These are phyloP conservation scores for Alternaria arborescens DNA, from an alignment of 2,329 filamentous ascomycete genomes.

Conservation along the genomic window DNA sequence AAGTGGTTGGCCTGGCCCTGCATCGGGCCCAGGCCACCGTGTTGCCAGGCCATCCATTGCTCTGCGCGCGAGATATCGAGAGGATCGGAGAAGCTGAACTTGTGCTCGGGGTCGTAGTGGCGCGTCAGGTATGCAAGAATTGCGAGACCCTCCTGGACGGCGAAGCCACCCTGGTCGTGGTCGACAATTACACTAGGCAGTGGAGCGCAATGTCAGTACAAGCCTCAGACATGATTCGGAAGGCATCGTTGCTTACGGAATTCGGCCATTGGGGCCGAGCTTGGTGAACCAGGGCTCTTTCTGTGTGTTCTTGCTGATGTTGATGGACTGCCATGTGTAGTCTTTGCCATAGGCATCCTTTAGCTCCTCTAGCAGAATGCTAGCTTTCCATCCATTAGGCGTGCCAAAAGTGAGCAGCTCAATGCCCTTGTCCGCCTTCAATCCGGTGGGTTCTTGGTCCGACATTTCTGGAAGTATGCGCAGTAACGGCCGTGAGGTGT, in stretches of 20 bases:
- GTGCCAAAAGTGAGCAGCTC: slow-evolving; percentile 68
- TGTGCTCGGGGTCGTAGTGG: slow-evolving; percentile 58
- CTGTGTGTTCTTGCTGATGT: slow-evolving; percentile 68
- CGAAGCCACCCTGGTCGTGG: slow-evolving; percentile 67
- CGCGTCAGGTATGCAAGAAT: slow-evolving; percentile 57
- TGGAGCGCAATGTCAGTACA: not conserved
- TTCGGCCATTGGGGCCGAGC: slow-evolving; percentile 70
- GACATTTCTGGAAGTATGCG: slow-evolving; percentile 37
- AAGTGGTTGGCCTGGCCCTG: slow-evolving; percentile 55
- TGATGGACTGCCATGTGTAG: slow-evolving; percentile 67
- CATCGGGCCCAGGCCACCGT: slow-evolving; percentile 55
- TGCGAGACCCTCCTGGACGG: slow-evolving; percentile 58
- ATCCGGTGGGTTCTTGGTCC: slow-evolving; percentile 59
- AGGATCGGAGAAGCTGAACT: slow-evolving; percentile 57
- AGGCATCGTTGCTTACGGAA: slow-evolving; percentile 53
- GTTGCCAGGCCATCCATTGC: slow-evolving; percentile 71
- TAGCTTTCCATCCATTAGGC: slow-evolving; percentile 63
- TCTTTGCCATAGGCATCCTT: slow-evolving; percentile 69
- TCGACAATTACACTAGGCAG: slow-evolving; percentile 64
- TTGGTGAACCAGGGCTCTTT: slow-evolving; percentile 73
- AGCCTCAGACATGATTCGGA: not conserved
- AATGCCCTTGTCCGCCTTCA: slow-evolving; percentile 70
- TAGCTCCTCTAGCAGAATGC: slow-evolving; percentile 71
- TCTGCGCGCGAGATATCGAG: slow-evolving; percentile 59
- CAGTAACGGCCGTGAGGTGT: slow-evolving; percentile 28